Conservation (phyloP, 805 yeast species). For the Candida sithepensis region DNA sequence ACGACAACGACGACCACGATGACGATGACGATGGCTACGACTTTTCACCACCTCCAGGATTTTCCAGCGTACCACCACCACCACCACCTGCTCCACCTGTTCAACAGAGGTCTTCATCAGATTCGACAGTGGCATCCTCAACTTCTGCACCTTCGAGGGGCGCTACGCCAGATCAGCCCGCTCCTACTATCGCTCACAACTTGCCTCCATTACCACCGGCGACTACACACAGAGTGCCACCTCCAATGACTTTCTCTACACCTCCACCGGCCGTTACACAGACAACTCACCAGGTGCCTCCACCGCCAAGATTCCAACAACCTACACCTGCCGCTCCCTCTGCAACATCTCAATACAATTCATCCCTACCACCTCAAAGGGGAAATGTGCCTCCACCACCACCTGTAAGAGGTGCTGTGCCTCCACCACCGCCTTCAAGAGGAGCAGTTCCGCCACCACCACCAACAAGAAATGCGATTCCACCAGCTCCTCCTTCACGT, state of each 20-base stretch:
- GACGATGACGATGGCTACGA: constrained; percentile 17
- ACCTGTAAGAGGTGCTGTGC: constrained; percentile 21
- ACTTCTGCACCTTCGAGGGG: constrained; percentile 11
- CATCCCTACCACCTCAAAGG: constrained; percentile 6
- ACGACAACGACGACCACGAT: constrained; percentile 16
- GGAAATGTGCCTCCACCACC: constrained; percentile 23
- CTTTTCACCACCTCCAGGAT: constrained; percentile 19
- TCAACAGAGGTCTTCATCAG: constrained; percentile 2
- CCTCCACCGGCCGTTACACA: constrained; percentile 1
- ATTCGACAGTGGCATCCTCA: constrained; percentile 9
- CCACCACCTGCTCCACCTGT: constrained; percentile 9
- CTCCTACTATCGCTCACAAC: constrained; percentile 31
- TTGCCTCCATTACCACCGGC: constrained; percentile 29
- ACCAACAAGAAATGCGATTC: constrained; percentile 32
- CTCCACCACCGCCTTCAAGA: constrained; percentile 27
- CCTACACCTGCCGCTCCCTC: constrained; percentile 3
- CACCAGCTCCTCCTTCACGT: constrained; percentile 27
- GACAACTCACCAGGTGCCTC: constrained; percentile 6
- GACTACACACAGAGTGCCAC: constrained; percentile 15
- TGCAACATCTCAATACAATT: neutral
- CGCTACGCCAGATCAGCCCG: constrained; percentile 10
- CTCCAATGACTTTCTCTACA: constrained; percentile 11
- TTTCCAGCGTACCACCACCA: constrained; percentile 4
- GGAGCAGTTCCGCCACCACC: constrained; percentile 29
- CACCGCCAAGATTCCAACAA: constrained; percentile 5